phyloP scores from a whole-genome alignment of 371 early-diverging fungal genomes.

The Haplosporangium sp. region DNA sequence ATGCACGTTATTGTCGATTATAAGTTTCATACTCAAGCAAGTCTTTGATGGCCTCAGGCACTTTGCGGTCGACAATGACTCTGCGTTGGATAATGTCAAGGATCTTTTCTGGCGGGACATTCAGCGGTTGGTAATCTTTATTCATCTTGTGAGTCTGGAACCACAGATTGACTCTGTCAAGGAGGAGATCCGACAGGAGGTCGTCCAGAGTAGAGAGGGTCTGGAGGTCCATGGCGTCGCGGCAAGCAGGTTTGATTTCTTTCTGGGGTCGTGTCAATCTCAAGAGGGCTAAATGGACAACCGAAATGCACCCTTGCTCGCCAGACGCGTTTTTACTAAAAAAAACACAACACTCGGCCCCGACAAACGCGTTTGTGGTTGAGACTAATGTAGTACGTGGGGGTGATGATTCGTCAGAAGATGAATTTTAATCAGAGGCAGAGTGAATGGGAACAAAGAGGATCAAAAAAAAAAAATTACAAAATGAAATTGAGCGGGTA shows the following conservation, averaged over 20 bases:
- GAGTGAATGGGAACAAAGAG: no score
- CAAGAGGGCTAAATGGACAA: background rate
- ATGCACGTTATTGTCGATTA: background rate
- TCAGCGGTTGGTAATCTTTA: slow-evolving; percentile 51
- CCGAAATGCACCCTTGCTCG: no score
- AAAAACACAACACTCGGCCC: no score
- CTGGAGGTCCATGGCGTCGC: slow-evolving; percentile 57
- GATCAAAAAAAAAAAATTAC: no score
- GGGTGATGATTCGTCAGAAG: no score
- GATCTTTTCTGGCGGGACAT: slow-evolving; percentile 34
- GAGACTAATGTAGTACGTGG: no score
- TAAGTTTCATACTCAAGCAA: slow-evolving; percentile 55
- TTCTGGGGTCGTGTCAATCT: background rate
- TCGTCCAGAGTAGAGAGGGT: slow-evolving; percentile 78
- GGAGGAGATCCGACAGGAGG: slow-evolving; percentile 73
- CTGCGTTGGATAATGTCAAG: slow-evolving; percentile 65
- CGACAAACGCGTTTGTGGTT: no score
- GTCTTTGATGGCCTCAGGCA: slow-evolving; percentile 61
- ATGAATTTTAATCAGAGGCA: no score
- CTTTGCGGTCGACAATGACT: slow-evolving; percentile 57
- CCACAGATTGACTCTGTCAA: slow-evolving; percentile 75
- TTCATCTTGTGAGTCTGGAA: slow-evolving; percentile 75
- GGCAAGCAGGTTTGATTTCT: background rate
- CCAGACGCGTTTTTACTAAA: no score
- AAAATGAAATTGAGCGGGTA: no score